Evolutionary conservation across 495 filamentous ascomycete species (phyloP).

Genomic region (Neurospora tetrasperma): DNA sequence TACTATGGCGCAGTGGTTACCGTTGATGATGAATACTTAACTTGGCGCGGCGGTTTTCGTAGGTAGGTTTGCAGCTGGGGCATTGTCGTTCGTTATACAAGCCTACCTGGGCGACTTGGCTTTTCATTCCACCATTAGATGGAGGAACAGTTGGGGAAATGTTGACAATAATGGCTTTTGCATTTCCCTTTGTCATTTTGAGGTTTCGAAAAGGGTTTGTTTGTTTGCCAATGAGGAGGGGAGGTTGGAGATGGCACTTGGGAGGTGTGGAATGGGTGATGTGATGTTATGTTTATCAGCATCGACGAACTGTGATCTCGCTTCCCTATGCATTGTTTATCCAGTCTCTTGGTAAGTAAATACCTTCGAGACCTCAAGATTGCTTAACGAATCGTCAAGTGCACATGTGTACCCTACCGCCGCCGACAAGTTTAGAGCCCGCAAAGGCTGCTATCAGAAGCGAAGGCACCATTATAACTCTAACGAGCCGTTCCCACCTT

Average conservation of each 20-base stretch:
- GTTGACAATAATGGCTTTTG: not conserved
- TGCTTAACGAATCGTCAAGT: not conserved
- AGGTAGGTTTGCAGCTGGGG: not conserved
- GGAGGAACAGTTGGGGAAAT: accelerated
- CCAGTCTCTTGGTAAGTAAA: not conserved
- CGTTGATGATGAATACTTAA: not conserved
- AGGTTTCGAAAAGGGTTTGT: not conserved
- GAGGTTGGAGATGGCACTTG: not conserved
- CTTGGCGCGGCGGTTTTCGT: not conserved
- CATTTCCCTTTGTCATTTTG: not conserved
- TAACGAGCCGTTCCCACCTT: too few relatives aligned
- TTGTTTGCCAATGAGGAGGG: not conserved
- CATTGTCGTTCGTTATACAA: not conserved
- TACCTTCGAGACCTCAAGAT: not conserved
- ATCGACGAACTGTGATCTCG: not conserved
- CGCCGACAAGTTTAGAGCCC: too few relatives aligned
- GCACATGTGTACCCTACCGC: too few relatives aligned
- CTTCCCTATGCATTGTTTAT: not conserved
- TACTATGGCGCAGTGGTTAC: not conserved
- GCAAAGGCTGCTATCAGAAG: too few relatives aligned
- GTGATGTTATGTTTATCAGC: not conserved
- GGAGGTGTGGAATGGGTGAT: not conserved
- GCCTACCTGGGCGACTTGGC: not conserved
- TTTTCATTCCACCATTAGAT: not conserved
- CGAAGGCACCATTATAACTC: too few relatives aligned